These are phyloP conservation scores for Linnemannia exigua DNA, from an alignment of 192 early-diverging fungal genomes.

Conservation along the genomic window DNA sequence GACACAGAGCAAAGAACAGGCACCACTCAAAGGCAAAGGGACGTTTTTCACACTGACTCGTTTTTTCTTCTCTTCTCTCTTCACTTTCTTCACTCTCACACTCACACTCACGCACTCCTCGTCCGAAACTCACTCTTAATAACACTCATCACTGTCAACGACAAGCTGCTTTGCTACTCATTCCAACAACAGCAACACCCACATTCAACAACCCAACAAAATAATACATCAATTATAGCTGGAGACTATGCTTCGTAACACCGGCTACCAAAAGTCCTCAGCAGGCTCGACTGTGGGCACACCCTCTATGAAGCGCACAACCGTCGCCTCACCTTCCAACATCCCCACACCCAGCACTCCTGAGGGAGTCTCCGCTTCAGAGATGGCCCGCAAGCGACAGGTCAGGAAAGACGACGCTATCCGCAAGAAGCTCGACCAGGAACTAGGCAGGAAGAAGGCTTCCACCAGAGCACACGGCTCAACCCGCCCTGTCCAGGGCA, in stretches of 20 bases:
- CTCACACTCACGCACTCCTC: background rate
- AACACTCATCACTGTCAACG: background rate
- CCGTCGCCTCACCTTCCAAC: constrained; percentile 32
- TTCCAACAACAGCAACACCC: background rate
- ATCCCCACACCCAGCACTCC: constrained; percentile 3
- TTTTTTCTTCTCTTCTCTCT: background rate
- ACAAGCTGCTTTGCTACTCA: background rate
- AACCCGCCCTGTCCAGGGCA: constrained; percentile 63
- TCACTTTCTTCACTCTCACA: background rate
- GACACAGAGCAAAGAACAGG: no score
- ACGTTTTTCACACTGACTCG: no score
- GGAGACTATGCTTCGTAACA: constrained; percentile 31
- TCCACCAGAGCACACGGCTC: constrained; percentile 49
- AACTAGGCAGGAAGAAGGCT: constrained; percentile 62
- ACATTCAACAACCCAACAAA: constrained; percentile 11
- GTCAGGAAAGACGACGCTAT: constrained; percentile 72
- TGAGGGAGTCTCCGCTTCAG: constrained; percentile 40
- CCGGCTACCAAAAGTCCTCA: constrained; percentile 38
- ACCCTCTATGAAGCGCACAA: constrained; percentile 43
- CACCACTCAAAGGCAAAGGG: background rate
- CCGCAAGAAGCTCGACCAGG: constrained; percentile 82
- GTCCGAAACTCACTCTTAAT: background rate
- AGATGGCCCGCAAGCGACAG: constrained; percentile 58
- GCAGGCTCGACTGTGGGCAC: constrained; percentile 39
- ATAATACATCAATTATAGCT: background rate